Percentiles rank a stretch among this genome's conserved stretches.
phyloP scores from a whole-genome alignment of 768 basidiomycete species.

The Boletus tylopilopsis region DNA sequence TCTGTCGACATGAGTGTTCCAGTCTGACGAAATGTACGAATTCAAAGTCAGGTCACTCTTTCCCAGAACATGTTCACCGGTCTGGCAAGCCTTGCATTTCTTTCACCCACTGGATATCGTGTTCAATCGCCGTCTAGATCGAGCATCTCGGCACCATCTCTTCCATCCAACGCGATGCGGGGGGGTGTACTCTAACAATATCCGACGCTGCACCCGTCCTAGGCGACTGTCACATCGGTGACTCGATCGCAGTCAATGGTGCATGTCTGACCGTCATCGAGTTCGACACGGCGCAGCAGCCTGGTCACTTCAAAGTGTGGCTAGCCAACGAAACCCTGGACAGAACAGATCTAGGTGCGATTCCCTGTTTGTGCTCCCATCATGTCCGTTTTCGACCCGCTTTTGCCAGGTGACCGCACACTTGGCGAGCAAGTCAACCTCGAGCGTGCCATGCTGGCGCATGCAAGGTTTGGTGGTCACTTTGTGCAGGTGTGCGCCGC shows the following conservation, averaged over 20 bases:
- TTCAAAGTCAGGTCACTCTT: neutral
- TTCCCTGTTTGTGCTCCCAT: neutral
- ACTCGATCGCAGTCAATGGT: conserved; percentile 90
- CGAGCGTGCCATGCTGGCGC: conserved; percentile 92
- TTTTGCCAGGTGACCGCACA: conserved; percentile 61
- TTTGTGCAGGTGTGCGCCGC: conserved; percentile 80
- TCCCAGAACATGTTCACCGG: conserved; percentile 66
- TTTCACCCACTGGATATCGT: neutral
- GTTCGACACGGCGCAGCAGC: conserved; percentile 58
- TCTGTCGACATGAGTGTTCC: conserved; percentile 16
- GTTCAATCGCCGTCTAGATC: conserved; percentile 50
- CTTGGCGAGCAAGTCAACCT: conserved; percentile 84
- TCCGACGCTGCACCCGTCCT: conserved; percentile 68
- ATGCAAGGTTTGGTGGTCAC: conserved; percentile 92
- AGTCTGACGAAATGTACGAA: neutral
- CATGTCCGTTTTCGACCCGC: conserved; percentile 3
- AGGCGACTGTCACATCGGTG: conserved; percentile 86
- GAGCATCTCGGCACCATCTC: conserved; percentile 83
- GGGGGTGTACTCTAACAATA: conserved; percentile 83
- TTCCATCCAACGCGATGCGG: conserved; percentile 56
- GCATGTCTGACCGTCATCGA: conserved; percentile 88
- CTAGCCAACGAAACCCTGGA: conserved; percentile 93
- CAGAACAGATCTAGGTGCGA: conserved; percentile 82
- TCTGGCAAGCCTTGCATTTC: conserved; percentile 46
- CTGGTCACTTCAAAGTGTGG: conserved; percentile 91